A percentile compares a stretch with the other conserved stretches of the same genome.
These are phyloP conservation scores for Neonectria ditissima DNA, from an alignment of 2,329 filamentous ascomycete species.

Conservation along the genomic window DNA sequence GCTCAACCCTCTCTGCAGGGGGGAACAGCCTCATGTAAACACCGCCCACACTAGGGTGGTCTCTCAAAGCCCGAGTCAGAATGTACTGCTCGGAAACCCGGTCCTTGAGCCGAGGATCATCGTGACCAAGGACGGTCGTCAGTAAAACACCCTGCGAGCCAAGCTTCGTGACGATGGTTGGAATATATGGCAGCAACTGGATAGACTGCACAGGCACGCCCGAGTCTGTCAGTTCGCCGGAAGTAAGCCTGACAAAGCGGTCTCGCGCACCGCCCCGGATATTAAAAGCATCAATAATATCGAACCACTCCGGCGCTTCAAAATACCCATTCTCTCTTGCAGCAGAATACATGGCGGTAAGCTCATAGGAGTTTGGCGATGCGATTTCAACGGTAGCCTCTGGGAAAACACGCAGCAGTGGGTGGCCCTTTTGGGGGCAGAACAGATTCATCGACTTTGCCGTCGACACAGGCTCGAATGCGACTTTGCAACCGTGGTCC, in stretches of 20 bases:
- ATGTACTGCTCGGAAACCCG: conserved; percentile 76
- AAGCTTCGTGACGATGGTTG: conserved; percentile 86
- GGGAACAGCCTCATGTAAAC: conserved; percentile 85
- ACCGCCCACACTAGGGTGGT: conserved; percentile 71
- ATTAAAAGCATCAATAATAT: conserved; percentile 81
- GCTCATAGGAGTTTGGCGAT: conserved; percentile 86
- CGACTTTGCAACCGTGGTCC: conserved; percentile 67
- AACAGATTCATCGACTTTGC: conserved; percentile 82
- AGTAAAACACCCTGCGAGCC: conserved; percentile 81
- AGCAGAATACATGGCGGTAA: conserved; percentile 80
- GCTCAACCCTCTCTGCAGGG: conserved; percentile 72
- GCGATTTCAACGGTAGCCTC: conserved; percentile 75
- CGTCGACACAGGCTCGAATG: conserved; percentile 90
- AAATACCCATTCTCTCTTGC: conserved; percentile 77
- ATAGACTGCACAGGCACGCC: conserved; percentile 87
- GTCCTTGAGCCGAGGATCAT: conserved; percentile 75
- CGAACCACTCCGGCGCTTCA: conserved; percentile 80
- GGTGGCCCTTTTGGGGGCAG: conserved; percentile 52
- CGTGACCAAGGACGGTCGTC: conserved; percentile 74
- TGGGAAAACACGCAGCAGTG: conserved; percentile 66
- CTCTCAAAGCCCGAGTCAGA: conserved; percentile 70
- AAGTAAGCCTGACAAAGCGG: conserved; percentile 77
- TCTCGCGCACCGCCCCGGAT: conserved; percentile 77
- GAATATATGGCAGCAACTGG: conserved; percentile 89
- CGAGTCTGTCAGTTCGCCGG: conserved; percentile 74